Base-by-base conservation (phyloP, 2,329 filamentous ascomycete genomes). In the Fusarium torreyae region DNA sequence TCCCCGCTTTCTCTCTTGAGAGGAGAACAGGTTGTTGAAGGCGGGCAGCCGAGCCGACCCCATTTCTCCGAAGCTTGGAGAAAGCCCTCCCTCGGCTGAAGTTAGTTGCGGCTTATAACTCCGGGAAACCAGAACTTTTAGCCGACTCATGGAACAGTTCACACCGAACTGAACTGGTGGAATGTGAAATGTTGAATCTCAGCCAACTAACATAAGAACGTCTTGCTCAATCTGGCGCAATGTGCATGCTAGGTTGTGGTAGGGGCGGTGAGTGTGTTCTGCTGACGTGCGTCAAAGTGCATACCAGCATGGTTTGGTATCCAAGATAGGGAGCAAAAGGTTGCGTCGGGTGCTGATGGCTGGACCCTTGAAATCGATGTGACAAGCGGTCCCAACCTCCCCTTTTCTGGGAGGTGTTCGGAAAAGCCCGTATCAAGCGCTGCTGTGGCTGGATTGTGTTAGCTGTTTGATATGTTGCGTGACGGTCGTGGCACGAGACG, bases 181-280 rank as follows among this genome's bases (percentile, higher is more conserved):
- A 20, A 22, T 42, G 40, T 24, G 22, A 43, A 24, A 33, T 38
- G 34, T 50, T 54, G 18, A 50, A 38, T 38, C 26, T 22, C 44
- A 38, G 22, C 57, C 45, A 43, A 42, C 36, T 38, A 40, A 22
- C 14, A 26, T 33, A 55, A 54, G 45, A 26, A 40, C 43, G 54
- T 63, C 44, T 38, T 63, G 45, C 33, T 60, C 26, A 34, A 44
- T 17, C 53, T 59, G 45, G 48, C 65, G 40, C 42, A 70, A 67
- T 54, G 46, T 44, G 52, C 48, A 69, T 54, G 43, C 43, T 69
- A 40, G 33, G 22, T 45, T 56, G 38, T 43, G 44, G 53, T 49
- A 31, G 57, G 66, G 50, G 67, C 67, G 67, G 67, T 68, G 67
- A 68, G 58, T 56, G 45, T 52, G 50, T 49, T 63, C 57, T 68